A percentile compares a stretch with the other conserved stretches of the same genome.
phyloP scores from a whole-genome alignment of 805 yeast species.

The Wickerhamomyces pijperi region DNA sequence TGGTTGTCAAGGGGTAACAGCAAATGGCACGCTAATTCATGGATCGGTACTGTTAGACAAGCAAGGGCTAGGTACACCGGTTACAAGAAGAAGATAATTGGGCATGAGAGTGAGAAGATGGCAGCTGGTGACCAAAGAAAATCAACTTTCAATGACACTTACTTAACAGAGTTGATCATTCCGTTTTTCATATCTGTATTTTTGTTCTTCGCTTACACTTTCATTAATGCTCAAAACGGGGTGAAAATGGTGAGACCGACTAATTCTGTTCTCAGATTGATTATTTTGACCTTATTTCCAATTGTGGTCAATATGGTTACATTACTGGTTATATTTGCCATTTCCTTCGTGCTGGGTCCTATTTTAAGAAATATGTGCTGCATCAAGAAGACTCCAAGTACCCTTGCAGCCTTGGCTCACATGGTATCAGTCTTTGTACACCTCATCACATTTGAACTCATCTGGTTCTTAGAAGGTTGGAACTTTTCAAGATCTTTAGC shows the following conservation, averaged over 20 bases:
- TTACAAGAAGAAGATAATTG: slow-evolving; percentile 62
- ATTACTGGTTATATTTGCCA: slow-evolving; percentile 23
- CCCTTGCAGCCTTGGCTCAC: slow-evolving; percentile 49
- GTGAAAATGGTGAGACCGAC: slow-evolving; percentile 40
- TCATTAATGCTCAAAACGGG: slow-evolving; percentile 82
- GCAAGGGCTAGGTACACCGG: slow-evolving; percentile 89
- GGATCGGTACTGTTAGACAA: slow-evolving; percentile 67
- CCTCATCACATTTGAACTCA: slow-evolving; percentile 43
- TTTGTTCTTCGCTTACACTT: slow-evolving; percentile 62
- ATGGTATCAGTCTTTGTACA: slow-evolving; percentile 40
- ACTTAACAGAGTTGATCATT: slow-evolving; percentile 70
- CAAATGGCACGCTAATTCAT: slow-evolving; percentile 55
- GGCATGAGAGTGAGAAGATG: slow-evolving; percentile 55
- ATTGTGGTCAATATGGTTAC: slow-evolving; percentile 25
- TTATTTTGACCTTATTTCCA: slow-evolving; percentile 41
- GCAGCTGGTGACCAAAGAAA: slow-evolving; percentile 46
- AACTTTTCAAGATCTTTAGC: slow-evolving; percentile 46
- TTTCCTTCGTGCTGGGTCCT: slow-evolving; percentile 43
- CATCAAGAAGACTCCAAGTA: slow-evolving; percentile 33
- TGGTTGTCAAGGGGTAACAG: slow-evolving; percentile 82
- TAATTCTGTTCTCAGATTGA: slow-evolving; percentile 52
- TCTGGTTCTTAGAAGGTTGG: slow-evolving; percentile 64
- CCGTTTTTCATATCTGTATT: slow-evolving; percentile 63
- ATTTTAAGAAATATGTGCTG: slow-evolving; percentile 23
- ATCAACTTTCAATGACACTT: slow-evolving; percentile 67